These are phyloP conservation scores for Schwanniomyces vanrijiae DNA, from an alignment of 805 yeast genomes.

Conservation along the genomic window DNA sequence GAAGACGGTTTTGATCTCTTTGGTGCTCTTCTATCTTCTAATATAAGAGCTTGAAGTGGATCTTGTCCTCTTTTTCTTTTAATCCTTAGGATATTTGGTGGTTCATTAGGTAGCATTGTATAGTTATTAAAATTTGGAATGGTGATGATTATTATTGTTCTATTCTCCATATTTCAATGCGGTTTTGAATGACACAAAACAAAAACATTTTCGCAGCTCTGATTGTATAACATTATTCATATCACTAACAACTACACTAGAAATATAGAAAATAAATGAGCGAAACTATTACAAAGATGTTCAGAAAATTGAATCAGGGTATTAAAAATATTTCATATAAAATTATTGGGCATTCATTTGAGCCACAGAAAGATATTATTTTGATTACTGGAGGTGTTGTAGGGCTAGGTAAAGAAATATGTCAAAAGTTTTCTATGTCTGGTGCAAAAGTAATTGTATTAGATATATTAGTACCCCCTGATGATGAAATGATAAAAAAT, in stretches of 20 bases:
- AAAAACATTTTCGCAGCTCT: background rate
- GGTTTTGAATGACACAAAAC: background rate
- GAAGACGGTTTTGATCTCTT: conserved; percentile 45
- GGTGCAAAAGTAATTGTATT: conserved; percentile 61
- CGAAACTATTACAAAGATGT: background rate
- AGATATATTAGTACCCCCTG: conserved; percentile 52
- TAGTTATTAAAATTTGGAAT: background rate
- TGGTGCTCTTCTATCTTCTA: conserved; percentile 38
- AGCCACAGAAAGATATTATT: conserved; percentile 57
- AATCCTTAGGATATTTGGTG: conserved; percentile 74
- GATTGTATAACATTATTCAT: background rate
- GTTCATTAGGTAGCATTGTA: conserved; percentile 11
- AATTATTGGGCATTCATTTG: conserved; percentile 52
- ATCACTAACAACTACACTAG: background rate
- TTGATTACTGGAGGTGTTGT: conserved; percentile 82
- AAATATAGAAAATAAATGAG: background rate
- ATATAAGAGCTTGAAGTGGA: conserved; percentile 76
- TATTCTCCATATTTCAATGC: background rate
- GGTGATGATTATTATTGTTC: background rate
- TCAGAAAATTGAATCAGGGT: conserved; percentile 12
- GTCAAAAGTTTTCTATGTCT: conserved; percentile 37
- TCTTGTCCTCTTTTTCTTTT: conserved; percentile 86
- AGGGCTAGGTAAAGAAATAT: conserved; percentile 77
- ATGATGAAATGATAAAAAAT: conserved; percentile 29
- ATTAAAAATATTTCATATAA: conserved; percentile 33